Percentiles rank a stretch among this genome's conserved stretches.
These are phyloP conservation scores for Ganoderma boninense DNA, from an alignment of 1,284 basidiomycete species.

Conservation along the genomic window DNA sequence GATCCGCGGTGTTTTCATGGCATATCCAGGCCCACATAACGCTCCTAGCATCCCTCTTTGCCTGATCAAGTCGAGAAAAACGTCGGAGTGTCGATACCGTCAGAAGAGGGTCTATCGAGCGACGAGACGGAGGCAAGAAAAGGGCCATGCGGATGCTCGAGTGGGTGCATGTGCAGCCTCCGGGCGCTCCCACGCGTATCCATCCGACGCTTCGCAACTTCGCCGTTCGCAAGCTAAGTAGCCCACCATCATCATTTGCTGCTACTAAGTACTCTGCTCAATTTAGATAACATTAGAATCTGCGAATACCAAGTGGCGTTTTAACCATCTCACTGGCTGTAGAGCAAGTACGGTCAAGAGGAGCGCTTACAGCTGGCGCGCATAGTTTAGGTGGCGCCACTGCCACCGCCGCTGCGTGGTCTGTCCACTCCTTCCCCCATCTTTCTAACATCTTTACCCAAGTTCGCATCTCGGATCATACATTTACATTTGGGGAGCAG, in stretches of 20 bases:
- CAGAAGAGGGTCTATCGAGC: neutral
- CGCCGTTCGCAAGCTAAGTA: neutral
- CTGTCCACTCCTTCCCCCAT: neutral
- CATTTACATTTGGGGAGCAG: neutral
- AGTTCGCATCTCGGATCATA: neutral
- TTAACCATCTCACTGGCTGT: neutral
- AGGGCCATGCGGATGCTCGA: neutral
- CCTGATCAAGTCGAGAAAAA: neutral
- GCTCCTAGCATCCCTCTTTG: neutral
- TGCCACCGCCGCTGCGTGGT: neutral
- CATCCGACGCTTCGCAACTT: neutral
- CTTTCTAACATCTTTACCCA: neutral
- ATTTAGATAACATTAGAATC: neutral
- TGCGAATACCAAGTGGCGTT: neutral
- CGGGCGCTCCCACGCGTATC: neutral
- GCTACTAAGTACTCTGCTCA: neutral
- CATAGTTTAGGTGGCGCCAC: too few species aligned
- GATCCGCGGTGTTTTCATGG: neutral
- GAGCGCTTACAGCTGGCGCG: too few species aligned
- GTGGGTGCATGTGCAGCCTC: neutral
- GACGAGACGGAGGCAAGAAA: neutral
- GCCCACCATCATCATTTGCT: neutral
- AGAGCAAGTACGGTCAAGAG: neutral
- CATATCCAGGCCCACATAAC: neutral
- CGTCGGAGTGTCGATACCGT: neutral